Base-by-base conservation (phyloP, 257 asterid species). In the Solanum paucissectum region DNA sequence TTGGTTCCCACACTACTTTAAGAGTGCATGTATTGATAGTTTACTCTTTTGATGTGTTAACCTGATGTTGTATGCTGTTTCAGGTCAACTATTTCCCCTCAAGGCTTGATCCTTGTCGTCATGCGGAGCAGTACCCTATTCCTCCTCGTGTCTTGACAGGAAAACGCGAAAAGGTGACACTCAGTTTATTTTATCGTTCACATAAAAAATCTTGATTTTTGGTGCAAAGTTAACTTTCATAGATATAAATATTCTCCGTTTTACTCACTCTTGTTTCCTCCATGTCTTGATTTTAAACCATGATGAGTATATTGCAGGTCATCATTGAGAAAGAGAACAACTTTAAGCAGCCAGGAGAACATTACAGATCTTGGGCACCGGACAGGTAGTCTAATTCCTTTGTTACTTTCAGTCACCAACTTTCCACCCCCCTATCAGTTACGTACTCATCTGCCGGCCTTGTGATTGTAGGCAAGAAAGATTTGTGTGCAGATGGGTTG, bases 271-370 rank as follows among this genome's bases (percentile, higher is more conserved):
- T 4, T 34, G 25, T 72, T 33, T 72, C 76, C 40, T 72, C 55
- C 33, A 27, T 75, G 55, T 37, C 16, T 74, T 74, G 52, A 73
- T 73, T 2, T 5, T 74, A 74, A 77, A 42, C 8, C 1, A 7
- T 79, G 62, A 25, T 4, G 36, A 77, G 23, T 40, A n/a, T 81
- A 81, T 38, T 87, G 86, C 92, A 92, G 94, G 79, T 89, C 88
- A 87, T 92, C 1, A 91, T 92, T 86, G 90, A 84, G 86, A 91
- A 91, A 89, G 94, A 92, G 89, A 92, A 92, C 90, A 92, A 92
- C 91, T 92, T 92, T 83, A 92, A 91, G 89, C 94, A 92, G 79
- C 91, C 93, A 16, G 94, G 94, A 32, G 94, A 91, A 86, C 91
- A 91, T 66, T 92, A 90, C 90, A 89, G 92, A 58, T 91, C 94